Base-by-base conservation (phyloP, 495 filamentous ascomycete species). In the Lindgomyces ingoldianus region DNA sequence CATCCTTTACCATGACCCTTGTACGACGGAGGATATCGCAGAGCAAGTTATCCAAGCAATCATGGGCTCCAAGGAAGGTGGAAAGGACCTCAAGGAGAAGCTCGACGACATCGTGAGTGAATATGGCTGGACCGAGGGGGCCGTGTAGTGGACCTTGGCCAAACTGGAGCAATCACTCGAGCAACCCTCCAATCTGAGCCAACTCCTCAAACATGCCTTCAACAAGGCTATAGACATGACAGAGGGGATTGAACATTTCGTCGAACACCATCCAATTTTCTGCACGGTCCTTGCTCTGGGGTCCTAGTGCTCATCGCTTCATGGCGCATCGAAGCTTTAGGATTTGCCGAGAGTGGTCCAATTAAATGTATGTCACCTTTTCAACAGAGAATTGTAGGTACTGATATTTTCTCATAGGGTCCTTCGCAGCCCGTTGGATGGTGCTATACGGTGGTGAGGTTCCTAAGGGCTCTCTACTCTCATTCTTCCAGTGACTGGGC, bases 401-500 rank as follows among this genome's bases (percentile, higher is more conserved):
- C 50, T 62, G 47, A 54, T 57, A 62, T 25, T n/a, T 49, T 54
- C 30, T 48, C 56, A 10, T 57, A 79, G 76, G 74, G 4, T 72
- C 78, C 12, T 83, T 74, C 51, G 81, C 81, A 21, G 76, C 81
- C 1, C 4, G 6, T 19, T 84, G 81, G 81, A 76, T 81, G 65
- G 44, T 69, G 18, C 69, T 8, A 9, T 81, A 79, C 67, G 65
- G 46, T 11, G 80, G 81, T 2, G 74, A 76, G 64, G 81, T 84
- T 41, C 77, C 78, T 0, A 78, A 77, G 65, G 68, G 70, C 0
- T 77, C 77, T 4, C 69, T 84, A n/a, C 83, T 84, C 64, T 71
- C 76, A 0, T 84, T 72, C 57, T 75, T 84, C 18, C 82, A 85
- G 74, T 68, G 78, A 10, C 66, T 84, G 64, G 81, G 81, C 0